Evolutionary conservation across 164 flowering plant species (phyloP), one percentile per base, ranked within the genome.

Genomic region (Vitis amurensis): DNA sequence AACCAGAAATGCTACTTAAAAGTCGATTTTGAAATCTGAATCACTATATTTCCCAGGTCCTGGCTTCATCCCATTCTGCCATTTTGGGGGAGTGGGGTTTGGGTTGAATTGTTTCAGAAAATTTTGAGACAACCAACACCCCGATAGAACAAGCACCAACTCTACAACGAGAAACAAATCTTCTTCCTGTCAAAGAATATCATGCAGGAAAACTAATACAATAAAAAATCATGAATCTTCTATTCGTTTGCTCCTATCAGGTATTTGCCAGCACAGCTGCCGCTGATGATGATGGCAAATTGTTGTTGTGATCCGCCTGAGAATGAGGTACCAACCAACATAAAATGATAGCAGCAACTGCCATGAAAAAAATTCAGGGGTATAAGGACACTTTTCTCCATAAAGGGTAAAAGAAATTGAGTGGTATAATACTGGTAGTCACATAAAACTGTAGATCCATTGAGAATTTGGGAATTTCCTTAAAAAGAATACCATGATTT

Each of bases 161-260:
- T 70, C 76, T 72, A 72, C 64, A 69, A 62, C 63, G 55, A 75
- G 70, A 68, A 30, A 58, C 44, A 61, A 68, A 52, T 71, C 56
- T 59, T 44, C 3, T 30, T 65, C 44, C 52, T 71, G 68, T 56
- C 9, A 68, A 78, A 74, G 74, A 68, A 70, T 66, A 66, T 66
- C 68, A 66, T 13, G 72, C 71, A 52, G 56, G 27, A 19, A 71
- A 64, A 68, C 27, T 47, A 71, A 66, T 51, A 61, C 64, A 50
- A 59, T 48, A 1, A 23, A 68, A 59, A 52, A 31, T 14, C 13
- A 17, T 14, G 37, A 63, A 55, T 56, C 65, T 23, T 68, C 56
- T 65, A 48, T 55, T 63, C 16, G 56, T 27, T 13, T 14, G 44
- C 44, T 37, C 44, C 7, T 37, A 6, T 37, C 44, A 37, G 44